Percentiles rank a stretch among this genome's conserved stretches.
These are phyloP conservation scores for Senna tora DNA, from an alignment of 306 rosid genomes.

Conservation along the genomic window DNA sequence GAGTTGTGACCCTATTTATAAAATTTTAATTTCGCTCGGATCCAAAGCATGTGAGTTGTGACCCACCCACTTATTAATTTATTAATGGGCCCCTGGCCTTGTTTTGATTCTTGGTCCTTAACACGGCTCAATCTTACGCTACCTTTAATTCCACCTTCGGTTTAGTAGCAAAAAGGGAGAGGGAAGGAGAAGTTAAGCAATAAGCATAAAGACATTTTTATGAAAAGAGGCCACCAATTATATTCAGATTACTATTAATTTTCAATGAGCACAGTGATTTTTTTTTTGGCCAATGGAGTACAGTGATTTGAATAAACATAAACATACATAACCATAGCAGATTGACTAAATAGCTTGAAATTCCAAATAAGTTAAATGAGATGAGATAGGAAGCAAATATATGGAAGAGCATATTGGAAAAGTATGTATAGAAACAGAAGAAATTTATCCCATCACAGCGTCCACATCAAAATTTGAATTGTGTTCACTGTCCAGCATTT, in stretches of 20 bases:
- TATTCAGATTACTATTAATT: background rate
- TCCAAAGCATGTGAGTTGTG: background rate
- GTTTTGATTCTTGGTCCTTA: background rate
- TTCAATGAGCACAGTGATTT: background rate
- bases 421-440: background rate
- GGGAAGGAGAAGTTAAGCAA: background rate
- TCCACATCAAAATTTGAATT: background rate
- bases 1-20: too few relatives aligned
- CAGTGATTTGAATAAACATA: too few relatives aligned
- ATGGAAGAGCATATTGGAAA: too few relatives aligned
- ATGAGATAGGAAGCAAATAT: background rate
- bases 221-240: background rate
- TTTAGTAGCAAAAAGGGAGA: background rate
- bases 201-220: background rate
- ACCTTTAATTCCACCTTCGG: background rate
- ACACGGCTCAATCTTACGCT: background rate
- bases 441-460: background rate
- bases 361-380: too few relatives aligned
- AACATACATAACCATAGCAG: too few relatives aligned
- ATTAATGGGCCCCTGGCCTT: constrained; percentile 22
- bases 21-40: background rate
- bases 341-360: too few relatives aligned
- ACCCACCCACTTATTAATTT: constrained; percentile 13
- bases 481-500: background rate
- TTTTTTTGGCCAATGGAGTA: too few relatives aligned